Conservation (phyloP, 2,329 filamentous ascomycete genomes). For the Aspergillus terreus region DNA sequence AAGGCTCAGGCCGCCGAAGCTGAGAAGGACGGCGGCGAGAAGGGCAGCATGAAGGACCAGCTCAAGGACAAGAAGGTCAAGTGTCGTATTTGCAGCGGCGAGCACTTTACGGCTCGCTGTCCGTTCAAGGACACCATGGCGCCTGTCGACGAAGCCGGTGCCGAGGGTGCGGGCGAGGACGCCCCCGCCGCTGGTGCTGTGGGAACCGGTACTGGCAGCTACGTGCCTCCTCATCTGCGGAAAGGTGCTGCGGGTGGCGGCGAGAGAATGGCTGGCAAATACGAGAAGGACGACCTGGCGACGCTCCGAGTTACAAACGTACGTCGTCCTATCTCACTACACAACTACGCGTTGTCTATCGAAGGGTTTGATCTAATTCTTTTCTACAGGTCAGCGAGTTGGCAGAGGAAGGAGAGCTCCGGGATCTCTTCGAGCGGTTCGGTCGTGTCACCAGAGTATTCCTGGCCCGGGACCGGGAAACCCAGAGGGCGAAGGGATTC, state of each 20-base stretch:
- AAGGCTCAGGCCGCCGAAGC: conserved; percentile 78
- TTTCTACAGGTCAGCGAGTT: conserved; percentile 78
- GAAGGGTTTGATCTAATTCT: not conserved
- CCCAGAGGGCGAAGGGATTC: conserved; percentile 93
- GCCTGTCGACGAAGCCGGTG: conserved; percentile 49
- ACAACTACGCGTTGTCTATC: not conserved
- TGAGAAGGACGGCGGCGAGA: conserved; percentile 49
- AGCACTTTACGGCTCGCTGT: conserved; percentile 99
- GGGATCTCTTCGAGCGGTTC: conserved; percentile 97
- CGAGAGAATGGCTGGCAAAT: conserved; percentile 89
- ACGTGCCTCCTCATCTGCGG: conserved; percentile 90
- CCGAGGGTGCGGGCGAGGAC: conserved; percentile 39
- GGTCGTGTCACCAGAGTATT: conserved; percentile 96
- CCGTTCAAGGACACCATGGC: conserved; percentile 99
- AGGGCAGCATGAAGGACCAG: conserved; percentile 62
- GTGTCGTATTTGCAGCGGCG: conserved; percentile 96
- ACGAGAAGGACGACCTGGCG: conserved; percentile 92
- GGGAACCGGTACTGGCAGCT: conserved; percentile 70
- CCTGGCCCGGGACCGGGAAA: conserved; percentile 95
- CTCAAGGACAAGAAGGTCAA: conserved; percentile 99
- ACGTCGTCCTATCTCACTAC: conserved; percentile 40
- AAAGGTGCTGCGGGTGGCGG: conserved; percentile 59
- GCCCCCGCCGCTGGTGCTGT: conserved; percentile 53
- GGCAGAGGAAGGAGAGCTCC: conserved; percentile 91
- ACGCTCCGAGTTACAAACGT: conserved; percentile 98